Evolutionary conservation across 106 monocot genomes (phyloP).

Genomic region (Platanthera guangdongensis): DNA sequence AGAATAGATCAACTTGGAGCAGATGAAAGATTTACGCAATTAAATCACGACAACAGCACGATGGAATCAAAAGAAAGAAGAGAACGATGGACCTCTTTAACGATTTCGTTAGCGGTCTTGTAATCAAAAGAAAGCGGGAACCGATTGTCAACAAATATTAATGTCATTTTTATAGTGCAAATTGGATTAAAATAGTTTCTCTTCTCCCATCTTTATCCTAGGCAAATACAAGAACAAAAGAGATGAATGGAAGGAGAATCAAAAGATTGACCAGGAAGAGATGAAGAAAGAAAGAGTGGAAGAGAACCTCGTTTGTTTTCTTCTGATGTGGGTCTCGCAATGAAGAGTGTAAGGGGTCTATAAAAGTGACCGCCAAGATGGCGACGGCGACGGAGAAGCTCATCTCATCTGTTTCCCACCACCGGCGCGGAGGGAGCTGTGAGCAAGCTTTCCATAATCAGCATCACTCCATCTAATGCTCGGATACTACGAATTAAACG

Average conservation of each 20-base stretch:
- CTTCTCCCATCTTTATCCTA: too few relatives aligned
- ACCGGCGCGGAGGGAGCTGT: background rate
- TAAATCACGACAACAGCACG: background rate
- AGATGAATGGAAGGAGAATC: background rate
- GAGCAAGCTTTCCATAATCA: background rate
- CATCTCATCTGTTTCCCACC: background rate
- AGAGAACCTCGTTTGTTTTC: too few relatives aligned
- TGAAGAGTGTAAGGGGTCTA: too few relatives aligned
- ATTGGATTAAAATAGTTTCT: too few relatives aligned
- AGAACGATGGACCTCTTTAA: background rate
- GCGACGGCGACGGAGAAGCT: background rate
- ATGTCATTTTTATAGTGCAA: too few relatives aligned
- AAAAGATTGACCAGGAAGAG: background rate
- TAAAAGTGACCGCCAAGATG: too few relatives aligned
- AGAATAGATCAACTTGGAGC: background rate
- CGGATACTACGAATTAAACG: background rate
- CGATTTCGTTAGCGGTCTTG: slow-evolving; percentile 14
- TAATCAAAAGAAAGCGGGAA: slow-evolving; percentile 24
- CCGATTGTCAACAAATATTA: slow-evolving; percentile 4
- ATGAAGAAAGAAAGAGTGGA: too few relatives aligned
- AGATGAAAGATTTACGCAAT: background rate
- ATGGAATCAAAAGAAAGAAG: background rate
- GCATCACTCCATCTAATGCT: background rate
- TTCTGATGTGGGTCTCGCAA: too few relatives aligned
- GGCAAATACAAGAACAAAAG: too few relatives aligned